Base-by-base conservation (phyloP, 2,329 filamentous ascomycete genomes). In the Hyphodiscus sp. region DNA sequence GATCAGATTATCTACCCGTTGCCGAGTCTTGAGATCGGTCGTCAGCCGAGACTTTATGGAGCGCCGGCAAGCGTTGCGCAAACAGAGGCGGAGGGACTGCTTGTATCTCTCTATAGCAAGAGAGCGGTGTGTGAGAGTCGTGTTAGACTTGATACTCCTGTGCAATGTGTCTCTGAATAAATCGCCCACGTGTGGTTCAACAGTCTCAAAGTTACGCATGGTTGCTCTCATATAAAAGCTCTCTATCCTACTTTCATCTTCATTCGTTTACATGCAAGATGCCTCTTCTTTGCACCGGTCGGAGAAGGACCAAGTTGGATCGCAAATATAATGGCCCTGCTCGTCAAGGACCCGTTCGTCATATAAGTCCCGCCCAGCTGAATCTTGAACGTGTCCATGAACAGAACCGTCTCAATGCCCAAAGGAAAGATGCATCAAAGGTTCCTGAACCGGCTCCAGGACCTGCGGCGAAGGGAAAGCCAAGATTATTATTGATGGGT, bases 401-500 rank as follows among this genome's bases (percentile, higher is more conserved):
- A 71, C 82, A 85, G 82, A 81, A 80, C 64, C 74, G 74, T 55
- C 71, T 75, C 62, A 75, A 73, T 66, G 69, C 76, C 45, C 73
- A 76, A 50, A 76, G 72, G 58, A 75, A 76, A 47, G 68, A 67
- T 61, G 55, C 54, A 52, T 72, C 81, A 44, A 77, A 76, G 57
- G 68, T 71, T 47, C 68, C 69, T 16, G 76, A 78, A 47, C 69
- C 72, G n/a, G 68, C 70, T 9, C 67, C 74, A 13, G 74, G 74
- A 51, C 70, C 71, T 51, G 71, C 77, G 20, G 71, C 74, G 26
- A 85, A 85, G 49, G 66, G 78, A 50, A 95, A 94, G 70, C 94
- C 94, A 33, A 83, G 91, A 63, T 74, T 99, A 50, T 75, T 99
- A 53, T 76, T 99, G 60, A 97, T 99, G 94, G 94, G 94, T 3